Conservation (phyloP, 441 rosid species). For the Adansonia madagascariensis region DNA sequence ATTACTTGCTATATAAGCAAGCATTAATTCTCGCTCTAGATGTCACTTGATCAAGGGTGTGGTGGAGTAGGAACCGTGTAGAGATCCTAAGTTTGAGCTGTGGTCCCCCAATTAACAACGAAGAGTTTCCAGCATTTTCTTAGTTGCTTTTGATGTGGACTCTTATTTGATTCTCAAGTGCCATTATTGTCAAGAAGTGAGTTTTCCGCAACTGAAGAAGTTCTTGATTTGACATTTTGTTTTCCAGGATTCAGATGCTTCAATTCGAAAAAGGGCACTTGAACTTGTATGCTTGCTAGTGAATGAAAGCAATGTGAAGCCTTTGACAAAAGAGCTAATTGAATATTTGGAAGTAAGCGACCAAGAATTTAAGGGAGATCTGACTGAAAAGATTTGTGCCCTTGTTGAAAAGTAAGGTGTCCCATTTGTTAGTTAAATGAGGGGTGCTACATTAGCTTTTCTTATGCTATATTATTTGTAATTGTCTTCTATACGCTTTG, state of each 20-base stretch:
- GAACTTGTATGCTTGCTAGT: slow-evolving; percentile 87
- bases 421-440: slow-evolving; percentile 29
- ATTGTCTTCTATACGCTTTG: neutral
- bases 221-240: slow-evolving; percentile 37
- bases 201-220: slow-evolving; percentile 26
- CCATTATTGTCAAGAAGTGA: slow-evolving; percentile 16
- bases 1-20: slow-evolving; percentile 8
- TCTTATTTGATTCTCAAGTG: neutral
- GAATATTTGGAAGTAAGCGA: slow-evolving; percentile 97
- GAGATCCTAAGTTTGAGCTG: slow-evolving; percentile 16
- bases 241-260: slow-evolving; percentile 97
- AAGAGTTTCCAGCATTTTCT: neutral
- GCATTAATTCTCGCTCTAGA: neutral
- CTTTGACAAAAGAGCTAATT: slow-evolving; percentile 84
- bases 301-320: slow-evolving; percentile 90
- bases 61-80: slow-evolving; percentile 18
- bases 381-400: slow-evolving; percentile 95
- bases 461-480: slow-evolving; percentile 22
- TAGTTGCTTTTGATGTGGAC: neutral
- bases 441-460: slow-evolving; percentile 24
- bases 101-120: neutral
- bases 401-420: slow-evolving; percentile 90
- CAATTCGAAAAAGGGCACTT: slow-evolving; percentile 96
- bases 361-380: slow-evolving; percentile 94
- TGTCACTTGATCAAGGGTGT: neutral